These are phyloP conservation scores for Senna siamea DNA, from an alignment of 306 rosid genomes.

Conservation along the genomic window DNA sequence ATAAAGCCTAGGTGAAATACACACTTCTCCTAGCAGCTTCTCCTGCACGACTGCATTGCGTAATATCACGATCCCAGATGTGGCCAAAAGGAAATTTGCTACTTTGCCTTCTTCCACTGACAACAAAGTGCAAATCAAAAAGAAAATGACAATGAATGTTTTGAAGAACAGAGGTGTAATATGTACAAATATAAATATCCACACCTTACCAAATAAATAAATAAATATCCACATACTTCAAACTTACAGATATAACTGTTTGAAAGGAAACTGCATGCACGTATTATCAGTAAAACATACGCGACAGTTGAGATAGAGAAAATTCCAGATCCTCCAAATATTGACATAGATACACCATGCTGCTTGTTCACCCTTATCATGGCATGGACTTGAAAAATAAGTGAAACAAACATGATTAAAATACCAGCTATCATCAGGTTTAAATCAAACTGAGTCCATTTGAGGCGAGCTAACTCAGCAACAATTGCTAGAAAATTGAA, in stretches of 20 bases:
- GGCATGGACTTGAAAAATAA: slow-evolving; percentile 63
- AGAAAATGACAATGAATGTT: slow-evolving; percentile 30
- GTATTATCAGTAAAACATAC: slow-evolving; percentile 67
- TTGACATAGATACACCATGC: slow-evolving; percentile 48
- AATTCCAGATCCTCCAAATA: slow-evolving; percentile 51
- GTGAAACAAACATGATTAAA: slow-evolving; percentile 70
- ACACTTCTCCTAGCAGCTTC: slow-evolving; percentile 64
- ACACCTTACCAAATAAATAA: too few species aligned
- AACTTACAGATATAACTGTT: slow-evolving; percentile 93
- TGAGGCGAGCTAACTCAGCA: slow-evolving; percentile 91
- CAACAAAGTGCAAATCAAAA: slow-evolving; percentile 40
- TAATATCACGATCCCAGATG: slow-evolving; percentile 73
- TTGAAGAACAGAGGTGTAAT: slow-evolving; percentile 18
- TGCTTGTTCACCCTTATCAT: slow-evolving; percentile 60
- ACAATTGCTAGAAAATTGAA: slow-evolving; percentile 67
- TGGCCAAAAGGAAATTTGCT: slow-evolving; percentile 90
- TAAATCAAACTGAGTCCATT: slow-evolving; percentile 96
- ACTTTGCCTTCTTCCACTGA: slow-evolving; percentile 99
- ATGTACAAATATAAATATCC: background rate
- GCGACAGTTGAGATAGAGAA: slow-evolving; percentile 55
- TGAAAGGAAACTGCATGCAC: slow-evolving; percentile 88
- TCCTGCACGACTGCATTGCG: slow-evolving; percentile 63
- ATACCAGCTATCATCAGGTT: slow-evolving; percentile 82
- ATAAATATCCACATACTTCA: too few species aligned
- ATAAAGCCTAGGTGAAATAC: slow-evolving; percentile 43